Conservation (phyloP, 345 rosid species). For the Populus deltoides region DNA sequence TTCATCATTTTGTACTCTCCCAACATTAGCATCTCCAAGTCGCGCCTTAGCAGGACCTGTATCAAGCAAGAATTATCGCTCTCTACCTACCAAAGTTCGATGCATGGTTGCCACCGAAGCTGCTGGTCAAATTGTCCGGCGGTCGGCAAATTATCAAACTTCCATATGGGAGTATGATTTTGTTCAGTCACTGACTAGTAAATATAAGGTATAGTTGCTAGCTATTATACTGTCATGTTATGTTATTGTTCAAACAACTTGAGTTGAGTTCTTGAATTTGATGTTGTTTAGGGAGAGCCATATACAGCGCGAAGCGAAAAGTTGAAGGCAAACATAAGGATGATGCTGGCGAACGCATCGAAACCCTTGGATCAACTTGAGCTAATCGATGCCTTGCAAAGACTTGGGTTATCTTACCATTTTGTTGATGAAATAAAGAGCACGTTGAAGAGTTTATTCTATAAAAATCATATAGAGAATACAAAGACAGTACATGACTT, state of each 20-base stretch:
- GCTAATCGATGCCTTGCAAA: slow-evolving; percentile 13
- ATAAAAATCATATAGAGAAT: no score
- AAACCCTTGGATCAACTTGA: not conserved
- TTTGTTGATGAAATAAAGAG: not conserved
- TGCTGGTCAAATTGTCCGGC: not conserved
- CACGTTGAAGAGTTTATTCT: not conserved
- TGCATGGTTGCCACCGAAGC: no score
- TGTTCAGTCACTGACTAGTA: slow-evolving; percentile 5
- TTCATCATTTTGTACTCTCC: no score
- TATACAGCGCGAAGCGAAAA: not conserved
- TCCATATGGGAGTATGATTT: slow-evolving; percentile 12
- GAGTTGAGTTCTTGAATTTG: not conserved
- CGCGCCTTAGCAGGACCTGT: no score
- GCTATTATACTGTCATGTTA: not conserved
- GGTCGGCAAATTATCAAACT: slow-evolving; percentile 16
- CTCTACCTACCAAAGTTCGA: no score
- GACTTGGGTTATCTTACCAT: slow-evolving; percentile 16
- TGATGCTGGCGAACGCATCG: not conserved
- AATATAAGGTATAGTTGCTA: not conserved
- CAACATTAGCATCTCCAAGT: no score
- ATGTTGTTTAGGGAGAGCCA: slow-evolving; percentile 10
- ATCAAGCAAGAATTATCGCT: no score
- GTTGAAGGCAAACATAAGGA: slow-evolving; percentile 7
- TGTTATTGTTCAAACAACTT: not conserved
- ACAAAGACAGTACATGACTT: not conserved